Percentiles rank a stretch among this genome's conserved stretches.
Conservation (phyloP, 768 basidiomycete species). For the Boletus huronensis region DNA sequence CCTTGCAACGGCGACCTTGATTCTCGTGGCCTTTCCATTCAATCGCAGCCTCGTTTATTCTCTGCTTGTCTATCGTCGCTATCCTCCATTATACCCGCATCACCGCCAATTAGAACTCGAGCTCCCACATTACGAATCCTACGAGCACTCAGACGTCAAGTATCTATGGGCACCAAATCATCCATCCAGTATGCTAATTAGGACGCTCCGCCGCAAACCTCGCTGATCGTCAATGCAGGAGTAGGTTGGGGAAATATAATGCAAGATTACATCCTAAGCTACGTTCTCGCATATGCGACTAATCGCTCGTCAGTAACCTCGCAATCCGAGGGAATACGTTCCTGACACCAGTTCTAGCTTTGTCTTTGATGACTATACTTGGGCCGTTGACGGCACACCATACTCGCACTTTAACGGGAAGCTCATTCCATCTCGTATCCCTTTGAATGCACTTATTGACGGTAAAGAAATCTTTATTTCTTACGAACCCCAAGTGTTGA, state of each 20-base stretch:
- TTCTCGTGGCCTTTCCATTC: neutral
- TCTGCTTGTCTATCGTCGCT: neutral
- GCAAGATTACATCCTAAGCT: constrained; percentile 1
- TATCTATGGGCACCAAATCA: neutral
- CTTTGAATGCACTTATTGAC: neutral
- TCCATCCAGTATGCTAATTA: neutral
- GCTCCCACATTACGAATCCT: neutral
- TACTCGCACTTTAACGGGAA: neutral
- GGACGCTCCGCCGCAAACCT: neutral
- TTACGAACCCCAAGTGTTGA: neutral
- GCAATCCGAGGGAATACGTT: neutral
- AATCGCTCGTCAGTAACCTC: neutral
- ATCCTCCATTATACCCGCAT: neutral
- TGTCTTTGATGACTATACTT: neutral
- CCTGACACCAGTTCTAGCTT: neutral
- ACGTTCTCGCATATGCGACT: neutral
- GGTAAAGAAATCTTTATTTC: neutral
- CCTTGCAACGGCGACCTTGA: neutral
- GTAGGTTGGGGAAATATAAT: neutral
- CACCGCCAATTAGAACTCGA: neutral
- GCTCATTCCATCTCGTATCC: neutral
- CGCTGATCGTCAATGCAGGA: neutral
- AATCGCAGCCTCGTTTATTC: neutral
- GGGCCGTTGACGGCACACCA: neutral
- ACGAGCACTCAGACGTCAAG: neutral